Conservation (phyloP, 2,329 filamentous ascomycete genomes). For the Nothophaeocryptopus gaeumannii region DNA sequence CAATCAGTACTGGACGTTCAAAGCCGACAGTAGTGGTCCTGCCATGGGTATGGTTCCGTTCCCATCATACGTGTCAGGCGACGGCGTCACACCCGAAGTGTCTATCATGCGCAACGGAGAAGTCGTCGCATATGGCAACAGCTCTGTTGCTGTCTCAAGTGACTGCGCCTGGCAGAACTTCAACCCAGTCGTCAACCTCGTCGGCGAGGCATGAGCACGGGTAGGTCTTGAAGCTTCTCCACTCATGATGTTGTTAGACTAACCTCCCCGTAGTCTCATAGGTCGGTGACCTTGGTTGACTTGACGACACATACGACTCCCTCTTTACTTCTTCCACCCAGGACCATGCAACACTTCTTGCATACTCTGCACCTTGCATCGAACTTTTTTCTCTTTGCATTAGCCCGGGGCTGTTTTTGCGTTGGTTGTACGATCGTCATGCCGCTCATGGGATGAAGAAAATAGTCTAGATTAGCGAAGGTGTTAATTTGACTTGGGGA, state of each 20-base stretch:
- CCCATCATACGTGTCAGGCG: constrained; percentile 28
- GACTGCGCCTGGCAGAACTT: constrained; percentile 36
- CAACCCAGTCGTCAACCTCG: constrained; percentile 38
- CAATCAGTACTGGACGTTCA: constrained; percentile 37
- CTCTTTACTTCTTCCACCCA: background rate
- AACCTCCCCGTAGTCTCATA: constrained; percentile 7
- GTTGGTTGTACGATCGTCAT: constrained; percentile 21
- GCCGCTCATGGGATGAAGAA: constrained; percentile 19
- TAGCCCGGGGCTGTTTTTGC: constrained; percentile 15
- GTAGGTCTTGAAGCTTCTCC: constrained; percentile 7
- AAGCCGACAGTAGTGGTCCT: constrained; percentile 31
- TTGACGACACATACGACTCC: background rate
- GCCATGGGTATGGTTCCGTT: constrained; percentile 35
- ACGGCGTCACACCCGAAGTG: constrained; percentile 33
- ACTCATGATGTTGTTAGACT: background rate
- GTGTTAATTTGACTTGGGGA: constrained; percentile 10
- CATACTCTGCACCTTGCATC: constrained; percentile 14
- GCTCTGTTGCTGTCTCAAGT: constrained; percentile 29
- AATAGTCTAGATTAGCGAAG: constrained; percentile 24
- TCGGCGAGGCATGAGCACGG: constrained; percentile 28
- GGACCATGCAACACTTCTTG: constrained; percentile 5
- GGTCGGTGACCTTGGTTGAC: constrained; percentile 6
- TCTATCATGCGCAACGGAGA: constrained; percentile 33
- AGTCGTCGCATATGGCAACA: constrained; percentile 26
- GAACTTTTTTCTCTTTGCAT: constrained; percentile 12